phyloP scores from a whole-genome alignment of 352 stramenopile species.

The Pythium phragmiticola region DNA sequence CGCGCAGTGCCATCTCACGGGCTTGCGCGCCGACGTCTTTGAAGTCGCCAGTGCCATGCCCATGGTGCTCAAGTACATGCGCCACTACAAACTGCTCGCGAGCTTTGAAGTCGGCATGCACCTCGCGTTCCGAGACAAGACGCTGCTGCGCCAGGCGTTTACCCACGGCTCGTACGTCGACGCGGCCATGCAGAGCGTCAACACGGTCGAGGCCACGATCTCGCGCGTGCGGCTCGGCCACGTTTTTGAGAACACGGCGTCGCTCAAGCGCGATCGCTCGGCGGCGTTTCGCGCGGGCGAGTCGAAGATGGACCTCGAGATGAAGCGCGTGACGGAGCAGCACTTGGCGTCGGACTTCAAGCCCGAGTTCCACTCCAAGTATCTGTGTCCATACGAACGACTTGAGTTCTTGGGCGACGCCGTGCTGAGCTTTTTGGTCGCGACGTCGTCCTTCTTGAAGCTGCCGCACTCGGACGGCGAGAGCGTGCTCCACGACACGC shows the following conservation, averaged over 20 bases:
- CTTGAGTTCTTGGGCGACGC: slow-evolving; percentile 85
- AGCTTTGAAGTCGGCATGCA: slow-evolving; percentile 67
- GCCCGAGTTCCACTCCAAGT: slow-evolving; percentile 75
- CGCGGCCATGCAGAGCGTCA: slow-evolving; percentile 81
- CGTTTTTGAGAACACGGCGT: slow-evolving; percentile 61
- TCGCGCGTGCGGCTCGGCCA: slow-evolving; percentile 75
- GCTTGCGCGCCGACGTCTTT: slow-evolving; percentile 76
- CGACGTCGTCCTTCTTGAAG: slow-evolving; percentile 80
- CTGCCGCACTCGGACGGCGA: slow-evolving; percentile 56
- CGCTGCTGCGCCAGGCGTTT: slow-evolving; percentile 79
- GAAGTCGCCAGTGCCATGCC: slow-evolving; percentile 83
- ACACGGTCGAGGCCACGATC: slow-evolving; percentile 71
- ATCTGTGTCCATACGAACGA: slow-evolving; percentile 78
- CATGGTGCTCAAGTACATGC: slow-evolving; percentile 84
- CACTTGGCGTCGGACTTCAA: slow-evolving; percentile 71
- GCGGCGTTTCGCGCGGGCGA: slow-evolving; percentile 31
- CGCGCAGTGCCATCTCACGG: slow-evolving; percentile 64
- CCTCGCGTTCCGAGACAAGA: slow-evolving; percentile 69
- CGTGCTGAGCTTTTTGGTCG: slow-evolving; percentile 81
- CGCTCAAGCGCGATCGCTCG: slow-evolving; percentile 58
- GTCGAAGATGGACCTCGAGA: slow-evolving; percentile 34
- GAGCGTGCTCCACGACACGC: slow-evolving; percentile 64
- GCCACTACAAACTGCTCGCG: slow-evolving; percentile 64
- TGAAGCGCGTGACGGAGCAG: slow-evolving; percentile 54
- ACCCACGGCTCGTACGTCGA: slow-evolving; percentile 85